A percentile compares a stretch with the other conserved stretches of the same genome.
Conservation (phyloP, 768 basidiomycete species). For the Bullera alba region DNA sequence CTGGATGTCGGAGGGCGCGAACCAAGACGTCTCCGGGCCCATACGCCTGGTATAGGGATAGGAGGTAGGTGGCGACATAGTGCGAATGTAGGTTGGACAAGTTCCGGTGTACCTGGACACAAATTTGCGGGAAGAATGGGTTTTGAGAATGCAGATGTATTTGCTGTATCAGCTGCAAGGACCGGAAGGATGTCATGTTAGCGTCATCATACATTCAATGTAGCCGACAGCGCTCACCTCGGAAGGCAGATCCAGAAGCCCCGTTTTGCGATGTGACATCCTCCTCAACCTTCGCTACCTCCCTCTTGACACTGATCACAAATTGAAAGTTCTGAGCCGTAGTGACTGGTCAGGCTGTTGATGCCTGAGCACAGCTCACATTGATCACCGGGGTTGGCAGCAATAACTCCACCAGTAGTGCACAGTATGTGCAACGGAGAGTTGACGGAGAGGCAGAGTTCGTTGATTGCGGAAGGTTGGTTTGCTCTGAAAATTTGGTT, state of each 20-base stretch:
- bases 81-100: conserved; percentile 56
- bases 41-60: conserved; percentile 42
- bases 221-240: conserved; percentile 20
- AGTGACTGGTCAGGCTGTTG: no score
- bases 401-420: no score
- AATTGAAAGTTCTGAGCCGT: no score
- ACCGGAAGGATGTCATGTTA: neutral
- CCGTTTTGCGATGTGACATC: no score
- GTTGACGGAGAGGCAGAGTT: no score
- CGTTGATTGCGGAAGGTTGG: no score
- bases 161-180: conserved; percentile 64
- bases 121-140: conserved; percentile 57
- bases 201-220: neutral
- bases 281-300: no score
- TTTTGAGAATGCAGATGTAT: conserved; percentile 68
- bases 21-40: conserved; percentile 23
- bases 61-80: conserved; percentile 63
- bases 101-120: conserved; percentile 53
- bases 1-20: conserved; percentile 34
- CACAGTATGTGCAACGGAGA: no score
- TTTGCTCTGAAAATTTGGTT: no score
- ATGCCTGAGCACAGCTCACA: neutral
- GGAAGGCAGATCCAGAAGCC: conserved; percentile 20
- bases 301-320: no score
- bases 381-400: neutral